phyloP scores from a whole-genome alignment of 176 grass and related monocot species.

The Rhynchospora pubera region DNA sequence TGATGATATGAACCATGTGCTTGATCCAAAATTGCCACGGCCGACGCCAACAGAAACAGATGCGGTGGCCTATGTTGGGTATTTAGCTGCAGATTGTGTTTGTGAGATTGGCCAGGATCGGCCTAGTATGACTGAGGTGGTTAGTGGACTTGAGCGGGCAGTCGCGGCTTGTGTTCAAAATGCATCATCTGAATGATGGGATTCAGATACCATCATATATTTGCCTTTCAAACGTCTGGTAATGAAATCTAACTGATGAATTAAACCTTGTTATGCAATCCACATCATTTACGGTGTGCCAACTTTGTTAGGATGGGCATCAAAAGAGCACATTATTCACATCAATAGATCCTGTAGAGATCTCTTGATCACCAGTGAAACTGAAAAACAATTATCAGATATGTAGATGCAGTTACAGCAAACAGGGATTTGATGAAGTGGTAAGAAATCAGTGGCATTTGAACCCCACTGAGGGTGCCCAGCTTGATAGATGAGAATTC shows the following conservation, averaged over 20 bases:
- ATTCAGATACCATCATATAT: neutral
- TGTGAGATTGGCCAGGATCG: constrained; percentile 48
- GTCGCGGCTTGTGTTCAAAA: constrained; percentile 25
- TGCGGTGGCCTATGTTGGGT: constrained; percentile 67
- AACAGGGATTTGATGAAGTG: neutral
- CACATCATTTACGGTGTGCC: neutral
- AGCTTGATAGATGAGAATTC: neutral
- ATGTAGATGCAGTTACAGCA: neutral
- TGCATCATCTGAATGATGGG: neutral
- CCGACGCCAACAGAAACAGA: constrained; percentile 49
- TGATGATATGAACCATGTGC: constrained; percentile 51
- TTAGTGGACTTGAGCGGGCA: constrained; percentile 64
- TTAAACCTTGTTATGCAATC: neutral
- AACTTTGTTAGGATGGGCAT: neutral
- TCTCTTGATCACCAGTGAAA: neutral
- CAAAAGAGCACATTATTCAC: neutral
- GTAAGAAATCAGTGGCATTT: neutral
- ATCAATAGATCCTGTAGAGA: neutral
- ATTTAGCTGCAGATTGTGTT: constrained; percentile 79
- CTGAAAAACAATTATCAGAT: neutral
- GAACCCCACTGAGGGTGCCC: neutral
- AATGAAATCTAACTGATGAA: neutral
- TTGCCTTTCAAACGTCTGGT: neutral
- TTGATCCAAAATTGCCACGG: constrained; percentile 50
- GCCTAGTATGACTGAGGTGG: constrained; percentile 85